These are phyloP conservation scores for Penicillium capsulatum DNA, from an alignment of 2,329 filamentous ascomycete species.

Conservation along the genomic window DNA sequence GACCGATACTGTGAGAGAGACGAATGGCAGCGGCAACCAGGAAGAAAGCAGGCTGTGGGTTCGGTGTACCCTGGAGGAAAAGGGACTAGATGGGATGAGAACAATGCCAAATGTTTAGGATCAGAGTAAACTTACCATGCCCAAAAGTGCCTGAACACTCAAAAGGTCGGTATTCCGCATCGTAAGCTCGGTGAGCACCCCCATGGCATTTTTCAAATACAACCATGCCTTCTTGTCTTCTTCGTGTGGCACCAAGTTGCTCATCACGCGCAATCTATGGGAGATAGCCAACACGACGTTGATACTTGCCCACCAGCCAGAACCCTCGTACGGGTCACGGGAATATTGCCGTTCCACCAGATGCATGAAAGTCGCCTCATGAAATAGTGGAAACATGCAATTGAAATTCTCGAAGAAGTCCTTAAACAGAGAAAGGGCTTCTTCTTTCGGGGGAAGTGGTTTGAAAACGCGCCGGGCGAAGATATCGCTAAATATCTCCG, in stretches of 20 bases:
- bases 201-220: slow-evolving; percentile 94
- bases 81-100: slow-evolving; percentile 52
- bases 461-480: slow-evolving; percentile 83
- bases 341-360: slow-evolving; percentile 93
- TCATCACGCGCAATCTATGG: slow-evolving; percentile 89
- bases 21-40: slow-evolving; percentile 87
- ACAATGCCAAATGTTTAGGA: neutral
- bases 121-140: slow-evolving; percentile 58
- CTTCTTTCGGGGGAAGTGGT: slow-evolving; percentile 76
- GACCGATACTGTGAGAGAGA: slow-evolving; percentile 85
- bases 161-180: slow-evolving; percentile 95
- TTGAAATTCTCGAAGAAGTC: slow-evolving; percentile 99
- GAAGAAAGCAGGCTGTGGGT: slow-evolving; percentile 90
- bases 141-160: slow-evolving; percentile 88
- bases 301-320: slow-evolving; percentile 97
- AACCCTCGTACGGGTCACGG: slow-evolving; percentile 84
- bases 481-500: slow-evolving; percentile 91
- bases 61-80: slow-evolving; percentile 93
- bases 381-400: slow-evolving; percentile 95
- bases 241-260: slow-evolving; percentile 81
- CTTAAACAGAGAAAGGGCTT: slow-evolving; percentile 79
- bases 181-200: slow-evolving; percentile 83
- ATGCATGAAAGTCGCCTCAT: slow-evolving; percentile 98
- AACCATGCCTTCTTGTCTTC: slow-evolving; percentile 94
- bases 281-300: slow-evolving; percentile 93